Base-by-base conservation (phyloP, 208 protist species). In the Crithidia brevicula region DNA sequence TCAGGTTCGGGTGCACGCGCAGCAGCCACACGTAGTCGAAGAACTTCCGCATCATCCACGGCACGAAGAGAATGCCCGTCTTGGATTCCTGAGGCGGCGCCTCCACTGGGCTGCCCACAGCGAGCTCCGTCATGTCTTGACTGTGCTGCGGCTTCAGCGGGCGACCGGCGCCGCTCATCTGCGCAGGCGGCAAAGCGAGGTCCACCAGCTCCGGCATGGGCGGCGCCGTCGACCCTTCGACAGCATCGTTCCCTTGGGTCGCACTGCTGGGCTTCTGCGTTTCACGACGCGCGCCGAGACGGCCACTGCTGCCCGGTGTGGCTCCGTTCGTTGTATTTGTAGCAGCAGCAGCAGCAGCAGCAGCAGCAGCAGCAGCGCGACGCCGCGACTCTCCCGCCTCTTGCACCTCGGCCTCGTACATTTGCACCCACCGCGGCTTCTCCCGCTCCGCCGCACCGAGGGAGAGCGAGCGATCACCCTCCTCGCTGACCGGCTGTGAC, bases 11-110 rank as follows among this genome's bases (percentile, higher is more conserved):
- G 66, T 96, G 90, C 42, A 80, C 74, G 30, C 85, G 75, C 42
- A 93, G 60, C 40, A 96, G 65, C 88, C 88, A 93, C 11, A 93
- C 47, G 56, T 92, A 92, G 64, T 93, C 86, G 53, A 92, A 94
- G 11, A 92, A 58, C 51, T 75, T 76, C 1, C 88, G 85, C 85
- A 96, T 83, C 11, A 92, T 40, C 77, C 74, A 89, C 18, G 90
- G 90, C 22, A 96, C 58, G 13, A 91, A 78, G 22, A 96, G 68
- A 46, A 91, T 69, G 18, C 80, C 81, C 4, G 84, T 59, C 4
- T 71, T 46, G 15, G 57, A 53, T 20, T 50, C 61, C 4, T 28
- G 11, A 0, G 15, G 27, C 18, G 4, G 7, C 27, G 25, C 13
- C 4, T 27, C 43, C 15, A 8, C 36, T 3, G 56, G 30, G n/a